These are phyloP conservation scores for Hygrophorus pudorinus DNA, from an alignment of 768 basidiomycete species.

Conservation along the genomic window DNA sequence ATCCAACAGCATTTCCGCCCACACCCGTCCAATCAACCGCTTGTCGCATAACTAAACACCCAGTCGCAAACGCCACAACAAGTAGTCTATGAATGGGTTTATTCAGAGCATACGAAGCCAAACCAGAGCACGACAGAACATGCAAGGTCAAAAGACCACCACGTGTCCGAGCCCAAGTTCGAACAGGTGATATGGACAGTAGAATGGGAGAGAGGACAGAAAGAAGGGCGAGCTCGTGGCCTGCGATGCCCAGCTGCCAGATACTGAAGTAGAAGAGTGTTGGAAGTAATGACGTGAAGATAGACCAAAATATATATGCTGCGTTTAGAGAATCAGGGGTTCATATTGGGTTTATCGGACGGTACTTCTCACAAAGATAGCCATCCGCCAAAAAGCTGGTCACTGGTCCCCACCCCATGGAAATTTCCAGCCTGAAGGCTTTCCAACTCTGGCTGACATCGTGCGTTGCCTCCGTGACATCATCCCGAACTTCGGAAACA, in stretches of 20 bases:
- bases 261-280: slow-evolving; percentile 89
- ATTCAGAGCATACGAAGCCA: slow-evolving; percentile 41
- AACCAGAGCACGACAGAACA: slow-evolving; percentile 37
- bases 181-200: slow-evolving; percentile 37
- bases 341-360: slow-evolving; percentile 2
- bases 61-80: slow-evolving; percentile 45
- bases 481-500: neutral
- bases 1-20: slow-evolving; percentile 21
- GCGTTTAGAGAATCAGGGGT: neutral
- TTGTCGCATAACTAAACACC: slow-evolving; percentile 37
- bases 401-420: slow-evolving; percentile 7
- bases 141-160: slow-evolving; percentile 42
- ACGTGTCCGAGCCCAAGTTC: slow-evolving; percentile 34
- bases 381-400: slow-evolving; percentile 29
- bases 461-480: neutral
- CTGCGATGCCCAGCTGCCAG: slow-evolving; percentile 81
- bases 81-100: slow-evolving; percentile 45
- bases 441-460: neutral
- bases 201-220: slow-evolving; percentile 61
- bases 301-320: slow-evolving; percentile 80
- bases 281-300: slow-evolving; percentile 68
- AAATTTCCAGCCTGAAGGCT: neutral
- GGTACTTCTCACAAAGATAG: slow-evolving; percentile 46
- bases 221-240: slow-evolving; percentile 69
- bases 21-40: slow-evolving; percentile 44